A percentile compares a stretch with the other conserved stretches of the same genome.
phyloP scores from a whole-genome alignment of 805 yeast species.

The Yamadazyma olivae region DNA sequence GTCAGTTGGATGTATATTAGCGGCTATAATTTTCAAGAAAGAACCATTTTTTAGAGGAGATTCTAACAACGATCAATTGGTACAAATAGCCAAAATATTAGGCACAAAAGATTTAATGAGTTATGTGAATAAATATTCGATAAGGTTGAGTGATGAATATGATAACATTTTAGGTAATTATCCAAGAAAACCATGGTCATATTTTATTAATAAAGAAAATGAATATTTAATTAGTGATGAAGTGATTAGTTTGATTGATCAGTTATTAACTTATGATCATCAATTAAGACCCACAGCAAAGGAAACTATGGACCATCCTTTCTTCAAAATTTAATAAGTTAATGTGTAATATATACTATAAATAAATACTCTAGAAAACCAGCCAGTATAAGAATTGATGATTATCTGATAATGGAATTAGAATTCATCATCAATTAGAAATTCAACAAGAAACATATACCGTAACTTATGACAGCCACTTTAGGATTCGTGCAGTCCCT shows the following conservation, averaged over 20 bases:
- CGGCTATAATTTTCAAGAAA: conserved; percentile 80
- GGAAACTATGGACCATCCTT: conserved; percentile 80
- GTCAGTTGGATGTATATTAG: conserved; percentile 91
- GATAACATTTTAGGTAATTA: conserved; percentile 67
- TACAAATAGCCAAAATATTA: conserved; percentile 82
- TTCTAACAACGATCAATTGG: conserved; percentile 90
- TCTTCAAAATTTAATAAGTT: conserved; percentile 34
- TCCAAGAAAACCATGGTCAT: conserved; percentile 63
- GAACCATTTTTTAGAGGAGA: conserved; percentile 94
- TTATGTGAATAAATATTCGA: conserved; percentile 66
- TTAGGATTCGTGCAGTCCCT: too few relatives aligned
- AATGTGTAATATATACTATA: neutral
- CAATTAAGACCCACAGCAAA: conserved; percentile 82
- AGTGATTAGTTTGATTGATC: conserved; percentile 67
- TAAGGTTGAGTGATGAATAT: conserved; percentile 71
- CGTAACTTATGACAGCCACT: too few relatives aligned
- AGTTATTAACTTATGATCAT: conserved; percentile 77
- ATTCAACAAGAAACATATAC: too few relatives aligned
- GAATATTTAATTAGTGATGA: conserved; percentile 50
- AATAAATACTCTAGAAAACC: too few relatives aligned
- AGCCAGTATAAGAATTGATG: too few relatives aligned
- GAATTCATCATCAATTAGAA: too few relatives aligned
- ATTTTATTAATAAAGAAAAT: conserved; percentile 56
- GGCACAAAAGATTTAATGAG: conserved; percentile 74
- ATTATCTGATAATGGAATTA: too few relatives aligned